These are phyloP conservation scores for Amanita pallidorosea DNA, from an alignment of 768 basidiomycete genomes.

Conservation along the genomic window DNA sequence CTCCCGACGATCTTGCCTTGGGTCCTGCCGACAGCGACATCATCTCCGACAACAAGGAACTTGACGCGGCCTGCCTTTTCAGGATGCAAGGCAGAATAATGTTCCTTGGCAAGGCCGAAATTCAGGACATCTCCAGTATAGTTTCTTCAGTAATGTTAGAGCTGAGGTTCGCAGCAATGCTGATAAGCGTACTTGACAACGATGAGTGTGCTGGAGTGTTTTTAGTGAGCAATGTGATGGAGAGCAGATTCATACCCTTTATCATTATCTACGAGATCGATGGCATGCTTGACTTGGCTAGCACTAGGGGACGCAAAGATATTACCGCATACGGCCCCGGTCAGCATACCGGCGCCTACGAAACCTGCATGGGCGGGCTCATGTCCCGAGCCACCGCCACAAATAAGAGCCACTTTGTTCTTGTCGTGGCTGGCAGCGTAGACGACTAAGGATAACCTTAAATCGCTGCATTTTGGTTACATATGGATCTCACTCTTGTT, in stretches of 20 bases:
- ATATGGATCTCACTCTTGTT: slow-evolving; percentile 50
- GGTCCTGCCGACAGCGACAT: slow-evolving; percentile 74
- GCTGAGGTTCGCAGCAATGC: neutral
- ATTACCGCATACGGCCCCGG: slow-evolving; percentile 76
- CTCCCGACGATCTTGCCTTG: slow-evolving; percentile 82
- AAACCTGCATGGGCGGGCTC: slow-evolving; percentile 87
- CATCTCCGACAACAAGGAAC: slow-evolving; percentile 82
- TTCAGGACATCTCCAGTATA: slow-evolving; percentile 89
- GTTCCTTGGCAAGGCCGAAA: slow-evolving; percentile 84
- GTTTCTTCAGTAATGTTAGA: slow-evolving; percentile 36
- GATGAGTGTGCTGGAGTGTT: slow-evolving; percentile 51
- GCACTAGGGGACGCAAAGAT: slow-evolving; percentile 89
- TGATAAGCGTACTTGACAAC: slow-evolving; percentile 57
- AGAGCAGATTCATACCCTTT: slow-evolving; percentile 40
- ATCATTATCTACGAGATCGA: slow-evolving; percentile 65
- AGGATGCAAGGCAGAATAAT: slow-evolving; percentile 62
- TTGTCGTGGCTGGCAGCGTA: slow-evolving; percentile 45
- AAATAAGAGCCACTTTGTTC: slow-evolving; percentile 65
- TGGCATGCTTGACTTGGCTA: slow-evolving; percentile 70
- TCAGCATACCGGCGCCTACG: slow-evolving; percentile 79
- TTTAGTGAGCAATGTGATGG: neutral
- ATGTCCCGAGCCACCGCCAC: slow-evolving; percentile 83
- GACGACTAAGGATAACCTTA: slow-evolving; percentile 37
- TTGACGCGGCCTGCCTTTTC: slow-evolving; percentile 56
- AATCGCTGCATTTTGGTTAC: slow-evolving; percentile 3